These are phyloP conservation scores for Bondarzewia mesenterica DNA, from an alignment of 1,284 basidiomycete genomes.

Conservation along the genomic window DNA sequence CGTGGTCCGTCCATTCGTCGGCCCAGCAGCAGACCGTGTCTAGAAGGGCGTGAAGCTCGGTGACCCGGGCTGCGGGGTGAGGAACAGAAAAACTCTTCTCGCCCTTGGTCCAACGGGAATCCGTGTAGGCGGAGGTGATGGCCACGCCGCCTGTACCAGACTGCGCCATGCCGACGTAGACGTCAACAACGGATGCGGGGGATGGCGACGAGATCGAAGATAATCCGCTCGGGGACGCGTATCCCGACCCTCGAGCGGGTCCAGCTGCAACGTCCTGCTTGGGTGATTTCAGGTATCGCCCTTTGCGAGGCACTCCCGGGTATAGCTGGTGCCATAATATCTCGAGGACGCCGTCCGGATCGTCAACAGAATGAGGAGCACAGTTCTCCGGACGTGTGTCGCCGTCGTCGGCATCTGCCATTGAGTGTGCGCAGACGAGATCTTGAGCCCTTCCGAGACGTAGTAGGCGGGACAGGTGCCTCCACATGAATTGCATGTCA, in stretches of 20 bases:
- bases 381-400: neutral
- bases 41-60: conserved; percentile 12
- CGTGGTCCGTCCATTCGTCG: conserved; percentile 8
- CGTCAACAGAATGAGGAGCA: conserved; percentile 1
- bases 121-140: neutral
- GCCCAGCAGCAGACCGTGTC: conserved; percentile 15
- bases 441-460: conserved; percentile 5
- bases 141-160: no score
- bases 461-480: conserved; percentile 9
- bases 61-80: neutral
- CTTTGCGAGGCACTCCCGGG: neutral
- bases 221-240: no score
- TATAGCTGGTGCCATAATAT: neutral
- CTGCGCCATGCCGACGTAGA: no score
- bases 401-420: neutral
- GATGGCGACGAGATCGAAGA: no score
- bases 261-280: no score
- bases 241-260: no score
- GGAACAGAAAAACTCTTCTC: neutral
- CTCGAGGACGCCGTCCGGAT: neutral
- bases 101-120: neutral
- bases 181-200: no score
- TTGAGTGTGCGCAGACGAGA: neutral
- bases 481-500: conserved; percentile 10
- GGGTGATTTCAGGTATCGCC: no score